Evolutionary conservation across 371 early-diverging fungal genomes (phyloP), one percentile per base, ranked within the genome.

Genomic region (Syncephalastrum racemosum): DNA sequence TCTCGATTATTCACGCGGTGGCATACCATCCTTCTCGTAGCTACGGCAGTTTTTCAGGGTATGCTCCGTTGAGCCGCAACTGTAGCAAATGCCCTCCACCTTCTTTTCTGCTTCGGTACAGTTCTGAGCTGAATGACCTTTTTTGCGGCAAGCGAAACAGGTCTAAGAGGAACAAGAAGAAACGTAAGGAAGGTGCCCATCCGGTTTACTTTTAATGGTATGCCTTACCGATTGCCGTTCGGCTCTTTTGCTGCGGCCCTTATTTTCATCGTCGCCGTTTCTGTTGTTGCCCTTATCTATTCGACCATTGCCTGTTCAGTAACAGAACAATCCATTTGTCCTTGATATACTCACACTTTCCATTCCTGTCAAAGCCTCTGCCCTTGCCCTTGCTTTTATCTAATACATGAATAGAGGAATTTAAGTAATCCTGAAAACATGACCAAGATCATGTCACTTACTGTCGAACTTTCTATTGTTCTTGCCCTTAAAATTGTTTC

Each of bases 41-140:
- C 84, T 84, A 57, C 73, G 78, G 62, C 96, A 95, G 22, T 85
- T 63, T 59, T 85, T 84, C 20, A 90, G 77, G n/a, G 78, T 82
- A 69, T 96, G 96, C 48, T 91, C 91, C 2, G 77, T 75, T 2
- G 91, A 86, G 16, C 94, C 93, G 67, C 96, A 96, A 58, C 84
- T 89, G 66, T 90, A 94, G 66, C 95, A 96, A 46, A 92, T 82
- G 25, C 85, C 84, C 40, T 79, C 73, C 12, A 68, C 77, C 47
- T 62, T 56, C 42, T 63, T 77, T 36, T 75, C 72, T 4, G 79
- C 71, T 36, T 77, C 60, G n/a, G 92, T 90, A 70, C 94, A 95
- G 54, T 85, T 74, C 50, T 82, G 86, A 50, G 93, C 87, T 24
- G 86, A 83, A 65, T 96, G 96, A 18, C 95, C 96, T 16, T 72